phyloP scores from a whole-genome alignment of 768 basidiomycete species.

The Pulveroboletus sp. region DNA sequence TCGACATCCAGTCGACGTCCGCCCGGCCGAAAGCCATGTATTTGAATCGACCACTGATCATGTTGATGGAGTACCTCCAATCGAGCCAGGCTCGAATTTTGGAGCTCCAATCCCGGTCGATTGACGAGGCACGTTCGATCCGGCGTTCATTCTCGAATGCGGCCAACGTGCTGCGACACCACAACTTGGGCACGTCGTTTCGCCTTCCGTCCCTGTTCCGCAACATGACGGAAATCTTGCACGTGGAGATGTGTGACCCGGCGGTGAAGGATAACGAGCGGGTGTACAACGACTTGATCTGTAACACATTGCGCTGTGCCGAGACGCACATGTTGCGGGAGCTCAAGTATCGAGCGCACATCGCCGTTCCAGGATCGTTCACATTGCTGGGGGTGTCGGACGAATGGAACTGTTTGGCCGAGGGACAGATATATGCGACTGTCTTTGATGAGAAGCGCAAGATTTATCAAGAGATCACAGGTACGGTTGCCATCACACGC shows the following conservation, averaged over 20 bases:
- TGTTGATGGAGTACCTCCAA: slow-evolving; percentile 44
- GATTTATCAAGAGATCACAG: slow-evolving; percentile 30
- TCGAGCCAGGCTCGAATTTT: slow-evolving; percentile 33
- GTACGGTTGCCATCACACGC: slow-evolving; percentile 42
- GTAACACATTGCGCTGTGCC: slow-evolving; percentile 35
- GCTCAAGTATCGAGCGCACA: slow-evolving; percentile 49
- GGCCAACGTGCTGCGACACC: slow-evolving; percentile 37
- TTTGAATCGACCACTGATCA: slow-evolving; percentile 47
- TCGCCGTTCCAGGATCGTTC: slow-evolving; percentile 44
- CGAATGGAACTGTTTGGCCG: slow-evolving; percentile 42
- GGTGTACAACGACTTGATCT: slow-evolving; percentile 36
- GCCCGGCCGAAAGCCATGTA: slow-evolving; percentile 40
- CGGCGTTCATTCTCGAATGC: slow-evolving; percentile 34
- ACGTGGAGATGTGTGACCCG: slow-evolving; percentile 23
- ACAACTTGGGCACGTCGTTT: slow-evolving; percentile 46
- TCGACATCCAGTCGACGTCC: slow-evolving; percentile 49
- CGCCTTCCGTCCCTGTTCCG: slow-evolving; percentile 41
- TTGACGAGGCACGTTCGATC: slow-evolving; percentile 35
- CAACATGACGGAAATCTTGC: slow-evolving; percentile 34
- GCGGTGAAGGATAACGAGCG: neutral
- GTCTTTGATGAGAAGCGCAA: slow-evolving; percentile 31
- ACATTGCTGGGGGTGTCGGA: slow-evolving; percentile 54
- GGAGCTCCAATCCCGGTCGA: slow-evolving; percentile 36
- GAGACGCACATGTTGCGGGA: slow-evolving; percentile 46
- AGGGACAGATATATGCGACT: slow-evolving; percentile 48